A percentile compares a stretch with the other conserved stretches of the same genome.
Conservation (phyloP, 495 filamentous ascomycete species). For the Penicillium flavigenum region DNA sequence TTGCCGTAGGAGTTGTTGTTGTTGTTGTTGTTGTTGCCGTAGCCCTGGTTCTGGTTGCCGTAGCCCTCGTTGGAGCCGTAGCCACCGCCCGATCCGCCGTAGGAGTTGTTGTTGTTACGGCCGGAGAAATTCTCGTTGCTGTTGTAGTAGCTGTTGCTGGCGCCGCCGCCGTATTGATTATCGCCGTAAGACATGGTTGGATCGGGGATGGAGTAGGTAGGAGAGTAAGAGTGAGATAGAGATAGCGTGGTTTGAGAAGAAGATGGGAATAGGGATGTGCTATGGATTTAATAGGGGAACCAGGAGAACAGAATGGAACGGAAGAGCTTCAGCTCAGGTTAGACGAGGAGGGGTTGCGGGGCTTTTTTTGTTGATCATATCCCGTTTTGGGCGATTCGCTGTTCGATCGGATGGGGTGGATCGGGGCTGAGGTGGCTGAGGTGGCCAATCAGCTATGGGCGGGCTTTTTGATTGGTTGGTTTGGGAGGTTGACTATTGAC, state of each 20-base stretch:
- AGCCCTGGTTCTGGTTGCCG: neutral
- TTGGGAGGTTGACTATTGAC: neutral
- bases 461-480: neutral
- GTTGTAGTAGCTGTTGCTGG: conserved; percentile 22
- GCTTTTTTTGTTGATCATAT: neutral
- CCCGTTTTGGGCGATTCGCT: neutral
- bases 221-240: neutral
- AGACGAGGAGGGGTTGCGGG: conserved; percentile 11
- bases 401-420: neutral
- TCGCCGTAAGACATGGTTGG: conserved; percentile 19
- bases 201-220: neutral
- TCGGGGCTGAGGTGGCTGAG: neutral
- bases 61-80: neutral
- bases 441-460: neutral
- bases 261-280: neutral
- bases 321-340: conserved; percentile 14
- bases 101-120: conserved; percentile 11
- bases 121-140: conserved; percentile 11
- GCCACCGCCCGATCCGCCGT: neutral
- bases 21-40: conserved; percentile 8
- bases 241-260: neutral
- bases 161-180: conserved; percentile 15
- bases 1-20: conserved; percentile 3
- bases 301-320: neutral
- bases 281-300: neutral